These are phyloP conservation scores for Chytriomyces hyalinus DNA, from an alignment of 192 early-diverging fungal genomes.

Conservation along the genomic window DNA sequence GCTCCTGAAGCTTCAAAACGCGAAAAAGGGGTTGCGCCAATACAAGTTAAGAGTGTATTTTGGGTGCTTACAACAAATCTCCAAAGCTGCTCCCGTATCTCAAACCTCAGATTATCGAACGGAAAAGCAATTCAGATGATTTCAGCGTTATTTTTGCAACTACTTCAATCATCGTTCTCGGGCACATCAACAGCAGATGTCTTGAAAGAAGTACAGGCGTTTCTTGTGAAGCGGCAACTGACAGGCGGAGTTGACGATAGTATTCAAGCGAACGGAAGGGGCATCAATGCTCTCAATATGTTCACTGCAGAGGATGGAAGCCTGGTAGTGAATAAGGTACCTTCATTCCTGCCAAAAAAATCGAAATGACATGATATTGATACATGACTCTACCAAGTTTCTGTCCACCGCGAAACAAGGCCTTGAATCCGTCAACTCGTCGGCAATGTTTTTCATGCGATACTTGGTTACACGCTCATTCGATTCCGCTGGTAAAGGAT, in stretches of 20 bases:
- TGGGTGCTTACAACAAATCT: constrained; percentile 13
- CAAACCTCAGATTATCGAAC: constrained; percentile 50
- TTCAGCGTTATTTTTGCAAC: constrained; percentile 72
- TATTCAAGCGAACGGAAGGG: too few species aligned
- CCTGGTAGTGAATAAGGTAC: neutral
- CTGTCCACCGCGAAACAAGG: constrained; percentile 23
- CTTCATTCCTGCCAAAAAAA: neutral
- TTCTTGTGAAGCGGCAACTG: neutral
- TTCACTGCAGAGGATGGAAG: neutral
- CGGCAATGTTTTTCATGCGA: constrained; percentile 39
- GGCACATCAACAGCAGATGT: constrained; percentile 7
- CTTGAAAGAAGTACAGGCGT: constrained; percentile 26
- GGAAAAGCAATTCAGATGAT: constrained; percentile 74
- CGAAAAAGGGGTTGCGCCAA: constrained; percentile 55
- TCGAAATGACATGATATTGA: neutral
- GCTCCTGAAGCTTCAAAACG: constrained; percentile 70
- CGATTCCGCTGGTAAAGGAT: neutral
- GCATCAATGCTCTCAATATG: too few species aligned
- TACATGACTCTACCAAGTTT: neutral
- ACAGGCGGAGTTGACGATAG: neutral
- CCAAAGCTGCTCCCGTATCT: too few species aligned
- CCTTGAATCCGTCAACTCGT: constrained; percentile 23
- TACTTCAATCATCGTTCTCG: constrained; percentile 64
- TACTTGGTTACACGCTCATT: constrained; percentile 52
- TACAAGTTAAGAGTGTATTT: constrained; percentile 45